phyloP scores from a whole-genome alignment of 305 asterid genomes.

The Fraxinus ornus region DNA sequence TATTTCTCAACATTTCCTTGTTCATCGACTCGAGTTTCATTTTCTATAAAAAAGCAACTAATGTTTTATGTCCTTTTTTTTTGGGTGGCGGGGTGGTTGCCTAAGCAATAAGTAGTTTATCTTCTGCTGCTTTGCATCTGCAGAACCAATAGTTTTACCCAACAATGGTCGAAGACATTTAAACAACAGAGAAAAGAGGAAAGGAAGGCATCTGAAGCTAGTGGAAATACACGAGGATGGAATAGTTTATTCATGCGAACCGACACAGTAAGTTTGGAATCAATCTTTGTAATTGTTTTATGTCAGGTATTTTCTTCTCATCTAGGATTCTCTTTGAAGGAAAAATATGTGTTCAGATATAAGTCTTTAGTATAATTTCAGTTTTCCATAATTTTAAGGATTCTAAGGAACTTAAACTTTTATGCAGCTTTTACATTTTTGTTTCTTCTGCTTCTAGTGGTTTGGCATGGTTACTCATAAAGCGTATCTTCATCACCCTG shows the following conservation, averaged over 20 bases:
- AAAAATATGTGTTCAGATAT: neutral
- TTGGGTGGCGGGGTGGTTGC: neutral
- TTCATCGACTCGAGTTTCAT: constrained; percentile 8
- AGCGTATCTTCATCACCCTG: neutral
- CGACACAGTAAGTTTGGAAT: constrained; percentile 67
- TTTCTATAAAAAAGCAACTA: too few species aligned
- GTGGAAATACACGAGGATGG: constrained; percentile 89
- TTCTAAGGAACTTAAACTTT: neutral
- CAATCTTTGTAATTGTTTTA: neutral
- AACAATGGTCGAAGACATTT: constrained; percentile 53
- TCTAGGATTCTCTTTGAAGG: neutral
- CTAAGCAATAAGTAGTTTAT: constrained; percentile 14
- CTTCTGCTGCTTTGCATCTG: constrained; percentile 22
- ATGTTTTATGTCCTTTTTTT: neutral
- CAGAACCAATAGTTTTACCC: constrained; percentile 42
- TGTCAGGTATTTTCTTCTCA: neutral
- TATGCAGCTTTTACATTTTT: neutral
- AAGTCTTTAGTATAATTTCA: neutral
- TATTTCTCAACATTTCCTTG: neutral
- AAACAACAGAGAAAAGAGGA: constrained; percentile 70
- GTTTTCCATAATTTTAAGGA: neutral
- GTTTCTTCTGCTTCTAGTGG: neutral
- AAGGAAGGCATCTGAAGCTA: constrained; percentile 78
- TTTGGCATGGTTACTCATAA: neutral
- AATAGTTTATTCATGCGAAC: constrained; percentile 80